These are phyloP conservation scores for Chalciporus piperatus DNA, from an alignment of 768 basidiomycete species.

Conservation along the genomic window DNA sequence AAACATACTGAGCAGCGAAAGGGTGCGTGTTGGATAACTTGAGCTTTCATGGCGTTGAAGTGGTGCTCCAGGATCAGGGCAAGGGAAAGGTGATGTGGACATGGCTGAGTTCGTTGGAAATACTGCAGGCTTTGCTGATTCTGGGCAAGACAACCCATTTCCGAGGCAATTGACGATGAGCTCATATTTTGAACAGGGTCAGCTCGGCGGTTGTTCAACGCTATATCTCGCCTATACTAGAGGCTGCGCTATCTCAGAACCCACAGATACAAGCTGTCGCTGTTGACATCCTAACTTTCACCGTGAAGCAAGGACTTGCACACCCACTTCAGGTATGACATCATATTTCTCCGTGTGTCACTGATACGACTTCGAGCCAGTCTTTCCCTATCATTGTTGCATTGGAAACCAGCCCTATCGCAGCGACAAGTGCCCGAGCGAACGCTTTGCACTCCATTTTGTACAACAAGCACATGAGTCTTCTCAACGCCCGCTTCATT, in stretches of 20 bases:
- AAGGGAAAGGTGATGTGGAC: slow-evolving; percentile 49
- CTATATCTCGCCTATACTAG: slow-evolving; percentile 78
- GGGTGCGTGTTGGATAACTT: slow-evolving; percentile 34
- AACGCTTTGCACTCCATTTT: slow-evolving; percentile 76
- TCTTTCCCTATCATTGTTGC: slow-evolving; percentile 91
- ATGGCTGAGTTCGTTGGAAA: slow-evolving; percentile 96
- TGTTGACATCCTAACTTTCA: slow-evolving; percentile 88
- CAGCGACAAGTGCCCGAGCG: slow-evolving; percentile 66
- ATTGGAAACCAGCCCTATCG: slow-evolving; percentile 79
- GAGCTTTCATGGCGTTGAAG: background rate
- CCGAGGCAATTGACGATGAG: background rate
- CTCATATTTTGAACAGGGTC: slow-evolving; percentile 51
- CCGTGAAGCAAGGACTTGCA: slow-evolving; percentile 91
- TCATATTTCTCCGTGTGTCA: background rate
- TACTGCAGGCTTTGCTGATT: slow-evolving; percentile 93
- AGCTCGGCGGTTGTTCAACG: slow-evolving; percentile 94
- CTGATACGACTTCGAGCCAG: slow-evolving; percentile 34
- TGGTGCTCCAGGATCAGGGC: slow-evolving; percentile 9
- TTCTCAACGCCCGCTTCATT: slow-evolving; percentile 83
- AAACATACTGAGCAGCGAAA: slow-evolving; percentile 76
- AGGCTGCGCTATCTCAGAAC: slow-evolving; percentile 73
- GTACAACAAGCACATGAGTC: slow-evolving; percentile 84
- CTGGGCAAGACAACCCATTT: slow-evolving; percentile 62
- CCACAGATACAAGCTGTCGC: slow-evolving; percentile 75
- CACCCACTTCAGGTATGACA: slow-evolving; percentile 81